A percentile compares a stretch with the other conserved stretches of the same genome.
These are phyloP conservation scores for Lachnellula cervina DNA, from an alignment of 2,329 filamentous ascomycete genomes.

Conservation along the genomic window DNA sequence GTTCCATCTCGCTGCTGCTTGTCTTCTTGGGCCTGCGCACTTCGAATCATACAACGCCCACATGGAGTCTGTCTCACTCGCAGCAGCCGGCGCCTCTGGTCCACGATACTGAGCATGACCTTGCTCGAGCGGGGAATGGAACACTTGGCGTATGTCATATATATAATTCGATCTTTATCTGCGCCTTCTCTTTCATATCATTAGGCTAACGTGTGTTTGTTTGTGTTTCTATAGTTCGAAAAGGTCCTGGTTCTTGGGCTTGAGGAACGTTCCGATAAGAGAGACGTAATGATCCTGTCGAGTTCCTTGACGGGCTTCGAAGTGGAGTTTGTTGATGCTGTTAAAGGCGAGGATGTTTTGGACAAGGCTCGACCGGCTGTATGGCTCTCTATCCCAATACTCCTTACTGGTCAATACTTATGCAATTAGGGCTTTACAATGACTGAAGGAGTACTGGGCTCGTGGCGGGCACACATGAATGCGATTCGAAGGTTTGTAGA, in stretches of 20 bases:
- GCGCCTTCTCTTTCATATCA: background rate
- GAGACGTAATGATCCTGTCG: constrained; percentile 42
- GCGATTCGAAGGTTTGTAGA: constrained; percentile 27
- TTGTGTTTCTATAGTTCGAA: constrained; percentile 31
- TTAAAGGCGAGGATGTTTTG: constrained; percentile 35
- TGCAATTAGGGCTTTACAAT: background rate
- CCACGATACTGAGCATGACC: background rate
- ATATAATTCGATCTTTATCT: background rate
- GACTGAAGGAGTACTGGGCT: constrained; percentile 33
- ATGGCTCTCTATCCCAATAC: background rate
- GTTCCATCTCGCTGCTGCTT: no score
- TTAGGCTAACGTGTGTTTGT: background rate
- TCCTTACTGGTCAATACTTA: background rate
- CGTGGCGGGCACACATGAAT: constrained; percentile 39
- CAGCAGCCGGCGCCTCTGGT: no score
- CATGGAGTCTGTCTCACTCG: no score
- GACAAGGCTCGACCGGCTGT: constrained; percentile 38
- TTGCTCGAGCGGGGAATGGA: background rate
- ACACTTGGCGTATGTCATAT: background rate
- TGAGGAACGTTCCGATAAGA: constrained; percentile 43
- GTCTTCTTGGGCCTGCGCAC: no score
- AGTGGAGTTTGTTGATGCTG: constrained; percentile 40
- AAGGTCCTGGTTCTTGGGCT: constrained; percentile 44
- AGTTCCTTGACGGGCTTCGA: constrained; percentile 39
- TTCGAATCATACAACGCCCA: no score